Percentiles rank a stretch among this genome's conserved stretches.
phyloP scores from a whole-genome alignment of 139 green algal species.

The Nannochloris sp. region DNA sequence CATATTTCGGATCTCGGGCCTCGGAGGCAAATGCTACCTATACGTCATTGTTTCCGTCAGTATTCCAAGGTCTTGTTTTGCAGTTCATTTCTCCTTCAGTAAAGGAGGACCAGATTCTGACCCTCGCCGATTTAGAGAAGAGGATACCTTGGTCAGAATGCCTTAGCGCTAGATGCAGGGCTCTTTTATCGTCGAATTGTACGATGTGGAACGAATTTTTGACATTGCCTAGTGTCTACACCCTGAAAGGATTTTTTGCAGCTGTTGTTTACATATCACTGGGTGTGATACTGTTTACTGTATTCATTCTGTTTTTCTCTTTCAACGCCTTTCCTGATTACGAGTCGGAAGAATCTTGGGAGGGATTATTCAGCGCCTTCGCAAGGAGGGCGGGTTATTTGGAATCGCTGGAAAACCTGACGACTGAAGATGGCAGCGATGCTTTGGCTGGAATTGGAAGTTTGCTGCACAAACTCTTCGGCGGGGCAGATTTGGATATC shows the following conservation, averaged over 20 bases:
- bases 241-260: background rate
- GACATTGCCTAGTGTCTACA: too few species aligned
- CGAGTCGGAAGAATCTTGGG: constrained; percentile 18
- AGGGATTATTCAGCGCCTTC: constrained; percentile 8
- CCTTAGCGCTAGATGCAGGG: too few species aligned
- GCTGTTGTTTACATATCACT: constrained; percentile 1
- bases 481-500: constrained; percentile 27
- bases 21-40: too few species aligned
- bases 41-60: too few species aligned
- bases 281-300: constrained; percentile 6
- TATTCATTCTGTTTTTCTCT: constrained; percentile 2
- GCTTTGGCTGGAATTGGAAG: constrained; percentile 17
- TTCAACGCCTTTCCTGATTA: constrained; percentile 30
- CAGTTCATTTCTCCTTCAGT: too few species aligned
- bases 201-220: too few species aligned
- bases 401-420: constrained; percentile 4
- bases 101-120: too few species aligned
- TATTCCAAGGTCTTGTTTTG: too few species aligned
- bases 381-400: background rate
- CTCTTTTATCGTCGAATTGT: too few species aligned
- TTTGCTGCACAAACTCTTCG: constrained; percentile 21
- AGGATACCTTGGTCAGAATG: too few species aligned
- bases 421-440: background rate
- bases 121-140: too few species aligned
- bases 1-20: too few species aligned